A percentile compares a stretch with the other conserved stretches of the same genome.
phyloP scores from a whole-genome alignment of 78 protist species.

The Anaeramoeba flamelloides region DNA sequence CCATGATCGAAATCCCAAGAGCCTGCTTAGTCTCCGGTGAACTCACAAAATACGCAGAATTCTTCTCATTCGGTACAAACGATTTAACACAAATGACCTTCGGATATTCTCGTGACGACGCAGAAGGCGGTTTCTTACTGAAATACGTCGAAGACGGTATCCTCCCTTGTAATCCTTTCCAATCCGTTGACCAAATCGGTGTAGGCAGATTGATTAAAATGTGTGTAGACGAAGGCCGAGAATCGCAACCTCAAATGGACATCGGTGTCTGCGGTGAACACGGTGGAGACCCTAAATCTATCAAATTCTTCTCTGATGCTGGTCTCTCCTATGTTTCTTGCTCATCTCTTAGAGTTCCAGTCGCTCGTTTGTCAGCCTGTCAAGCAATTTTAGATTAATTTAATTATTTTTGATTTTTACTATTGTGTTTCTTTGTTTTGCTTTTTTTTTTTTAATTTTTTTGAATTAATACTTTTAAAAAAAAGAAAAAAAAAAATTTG shows the following conservation, averaged over 20 bases:
- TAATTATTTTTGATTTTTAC: not conserved
- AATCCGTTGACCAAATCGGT: conserved; percentile 42
- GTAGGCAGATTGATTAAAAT: conserved; percentile 44
- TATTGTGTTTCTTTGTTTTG: not conserved
- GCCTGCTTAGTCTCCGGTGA: conserved; percentile 29
- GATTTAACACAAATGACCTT: conserved; percentile 62
- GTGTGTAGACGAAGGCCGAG: conserved; percentile 29
- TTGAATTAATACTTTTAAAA: not conserved
- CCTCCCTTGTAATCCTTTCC: conserved; percentile 45
- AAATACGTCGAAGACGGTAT: conserved; percentile 27
- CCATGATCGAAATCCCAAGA: conserved; percentile 57
- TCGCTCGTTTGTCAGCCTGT: conserved; percentile 50
- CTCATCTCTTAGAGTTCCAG: conserved; percentile 57
- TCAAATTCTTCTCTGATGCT: conserved; percentile 28
- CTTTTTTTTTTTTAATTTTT: not conserved
- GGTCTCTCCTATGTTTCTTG: conserved; percentile 50
- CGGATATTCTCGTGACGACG: conserved; percentile 61
- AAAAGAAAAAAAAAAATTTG: no score
- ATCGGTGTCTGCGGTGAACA: conserved; percentile 55
- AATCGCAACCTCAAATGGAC: conserved; percentile 10
- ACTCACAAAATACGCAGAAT: conserved; percentile 30
- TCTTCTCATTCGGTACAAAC: conserved; percentile 64
- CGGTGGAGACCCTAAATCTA: conserved; percentile 33
- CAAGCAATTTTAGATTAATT: conserved; percentile 43
- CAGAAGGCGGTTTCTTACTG: conserved; percentile 26